Evolutionary conservation across 768 basidiomycete species (phyloP).

Genomic region (Macrolepiota albuminosa): DNA sequence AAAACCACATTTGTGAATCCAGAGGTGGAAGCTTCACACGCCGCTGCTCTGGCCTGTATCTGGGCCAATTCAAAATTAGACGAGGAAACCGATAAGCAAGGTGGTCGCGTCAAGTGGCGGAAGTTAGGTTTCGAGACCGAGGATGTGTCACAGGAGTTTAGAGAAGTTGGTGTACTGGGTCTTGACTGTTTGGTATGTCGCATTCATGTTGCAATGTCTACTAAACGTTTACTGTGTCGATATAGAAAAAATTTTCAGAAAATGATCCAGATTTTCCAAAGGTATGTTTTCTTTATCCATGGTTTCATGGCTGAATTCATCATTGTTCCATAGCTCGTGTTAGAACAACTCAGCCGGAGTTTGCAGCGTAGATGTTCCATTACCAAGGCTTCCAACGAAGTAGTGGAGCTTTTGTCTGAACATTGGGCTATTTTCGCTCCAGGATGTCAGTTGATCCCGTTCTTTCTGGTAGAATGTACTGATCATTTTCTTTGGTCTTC

Average conservation of each 20-base stretch:
- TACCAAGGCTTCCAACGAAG: constrained; percentile 78
- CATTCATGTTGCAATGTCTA: not conserved
- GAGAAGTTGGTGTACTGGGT: constrained; percentile 74
- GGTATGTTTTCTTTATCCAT: constrained; percentile 30
- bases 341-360: constrained; percentile 76
- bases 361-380: constrained; percentile 76
- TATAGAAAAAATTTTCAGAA: constrained; percentile 63
- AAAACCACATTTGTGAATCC: constrained; percentile 77
- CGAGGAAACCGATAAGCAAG: constrained; percentile 46
- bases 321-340: constrained; percentile 48
- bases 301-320: constrained; percentile 6
- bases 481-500: constrained; percentile 3
- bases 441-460: constrained; percentile 46
- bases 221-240: not conserved
- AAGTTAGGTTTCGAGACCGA: constrained; percentile 76
- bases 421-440: constrained; percentile 85
- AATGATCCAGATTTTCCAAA: constrained; percentile 74
- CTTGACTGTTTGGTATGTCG: constrained; percentile 72
- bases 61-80: constrained; percentile 60
- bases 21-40: constrained; percentile 54
- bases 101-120: constrained; percentile 61
- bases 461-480: constrained; percentile 21
- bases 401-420: constrained; percentile 78
- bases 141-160: constrained; percentile 71
- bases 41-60: constrained; percentile 53